Base-by-base conservation (phyloP, 805 yeast species). In the Ogataea kodamae region DNA sequence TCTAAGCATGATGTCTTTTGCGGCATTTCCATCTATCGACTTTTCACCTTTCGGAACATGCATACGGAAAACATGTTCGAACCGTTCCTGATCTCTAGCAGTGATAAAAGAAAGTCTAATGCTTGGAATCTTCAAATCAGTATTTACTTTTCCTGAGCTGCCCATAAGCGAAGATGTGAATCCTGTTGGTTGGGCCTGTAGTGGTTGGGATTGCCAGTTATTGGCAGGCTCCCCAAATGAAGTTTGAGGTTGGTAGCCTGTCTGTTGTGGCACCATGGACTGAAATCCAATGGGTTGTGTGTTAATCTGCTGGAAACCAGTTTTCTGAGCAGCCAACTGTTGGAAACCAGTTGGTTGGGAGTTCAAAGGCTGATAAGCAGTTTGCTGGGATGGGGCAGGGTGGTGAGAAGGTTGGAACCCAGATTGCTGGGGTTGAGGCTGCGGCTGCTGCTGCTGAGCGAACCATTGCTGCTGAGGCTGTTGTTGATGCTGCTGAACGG, bases 91-190 rank as follows among this genome's bases (percentile, higher is more conserved):
- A 57, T 90, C 97, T 20, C 74, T 76, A 15, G 83, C 81, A 3
- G 95, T 77, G 42, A 90, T 76, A 55, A 90, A 90, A 8, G 95
- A 78, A 33, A 90, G 67, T 46, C 97, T 74, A 40, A 85, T 83
- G 45, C 65, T 65, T 25, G 92, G 92, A 43, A 83, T 77, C 51
- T 78, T 78, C 42, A 84, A 49, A 11, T 69, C 77, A 23, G 61
- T 68, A 52, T 79, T 77, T 48, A 75, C 76, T 21, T 39, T 36
- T n/a, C 31, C 46, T 10, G 46, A 45, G 17, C 37, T 19, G 4
- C 43, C 22, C 10, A 44, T 28, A 27, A 53, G 40, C 7, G 60
- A 38, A 11, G 65, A 57, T 17, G 67, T 64, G 33, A 63, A 67
- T 4, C 78, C 76, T 10, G 77, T 70, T 29, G 65, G 70, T 45